These are phyloP conservation scores for Fomitopsis palustris DNA, from an alignment of 1,284 basidiomycete genomes.

Conservation along the genomic window DNA sequence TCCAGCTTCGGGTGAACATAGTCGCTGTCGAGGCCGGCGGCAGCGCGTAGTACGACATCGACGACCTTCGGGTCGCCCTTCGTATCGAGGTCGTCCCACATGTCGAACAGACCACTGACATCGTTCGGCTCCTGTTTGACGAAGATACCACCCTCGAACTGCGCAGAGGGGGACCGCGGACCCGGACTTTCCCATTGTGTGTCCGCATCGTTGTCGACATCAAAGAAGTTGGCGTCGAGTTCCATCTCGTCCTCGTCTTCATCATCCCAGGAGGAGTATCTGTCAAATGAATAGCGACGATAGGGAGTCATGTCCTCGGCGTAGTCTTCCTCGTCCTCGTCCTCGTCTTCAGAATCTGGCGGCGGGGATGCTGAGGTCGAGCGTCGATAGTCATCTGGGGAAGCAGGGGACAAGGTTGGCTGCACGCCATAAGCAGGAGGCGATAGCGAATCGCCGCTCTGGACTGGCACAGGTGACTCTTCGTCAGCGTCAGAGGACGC, in stretches of 20 bases:
- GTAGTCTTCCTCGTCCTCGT: slow-evolving; percentile 33
- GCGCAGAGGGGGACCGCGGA: slow-evolving; percentile 51
- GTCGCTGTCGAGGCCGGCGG: slow-evolving; percentile 24
- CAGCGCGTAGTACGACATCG: slow-evolving; percentile 37
- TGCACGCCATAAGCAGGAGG: slow-evolving; percentile 37
- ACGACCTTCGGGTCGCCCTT: slow-evolving; percentile 30
- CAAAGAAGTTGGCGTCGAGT: slow-evolving; percentile 28
- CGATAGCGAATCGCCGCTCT: not conserved
- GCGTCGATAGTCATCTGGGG: slow-evolving; percentile 36
- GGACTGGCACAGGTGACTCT: slow-evolving; percentile 20
- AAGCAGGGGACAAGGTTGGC: slow-evolving; percentile 23
- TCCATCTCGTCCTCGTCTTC: slow-evolving; percentile 23
- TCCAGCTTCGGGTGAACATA: slow-evolving; percentile 39
- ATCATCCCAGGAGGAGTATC: slow-evolving; percentile 13
- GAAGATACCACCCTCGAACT: slow-evolving; percentile 30
- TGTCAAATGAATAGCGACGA: slow-evolving; percentile 25
- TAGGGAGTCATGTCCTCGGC: slow-evolving; percentile 40
- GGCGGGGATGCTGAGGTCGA: slow-evolving; percentile 63
- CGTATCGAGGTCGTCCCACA: slow-evolving; percentile 54
- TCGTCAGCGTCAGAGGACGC: slow-evolving; percentile 15
- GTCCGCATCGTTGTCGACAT: slow-evolving; percentile 42
- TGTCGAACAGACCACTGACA: slow-evolving; percentile 56
- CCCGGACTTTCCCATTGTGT: slow-evolving; percentile 56
- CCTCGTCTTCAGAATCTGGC: slow-evolving; percentile 65
- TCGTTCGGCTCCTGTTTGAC: slow-evolving; percentile 62